Percentiles rank a stretch among this genome's conserved stretches.
phyloP scores from a whole-genome alignment of 2,329 filamentous ascomycete genomes.

The Colletotrichum orchidophilum region DNA sequence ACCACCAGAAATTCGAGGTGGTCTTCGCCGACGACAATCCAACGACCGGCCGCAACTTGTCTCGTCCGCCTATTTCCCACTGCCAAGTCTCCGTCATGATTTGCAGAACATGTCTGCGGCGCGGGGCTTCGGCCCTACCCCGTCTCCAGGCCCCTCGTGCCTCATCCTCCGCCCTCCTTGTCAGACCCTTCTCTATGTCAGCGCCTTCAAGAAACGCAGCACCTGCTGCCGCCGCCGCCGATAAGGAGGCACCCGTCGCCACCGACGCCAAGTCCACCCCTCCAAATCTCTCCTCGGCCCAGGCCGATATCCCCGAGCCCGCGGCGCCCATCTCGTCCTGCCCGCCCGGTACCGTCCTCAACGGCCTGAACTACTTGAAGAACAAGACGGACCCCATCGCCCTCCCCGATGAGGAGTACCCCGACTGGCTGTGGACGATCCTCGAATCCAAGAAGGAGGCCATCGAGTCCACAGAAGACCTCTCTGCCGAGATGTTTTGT shows the following conservation, averaged over 20 bases:
- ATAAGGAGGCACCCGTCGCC: slow-evolving; percentile 27
- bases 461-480: slow-evolving; percentile 58
- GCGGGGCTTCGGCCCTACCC: slow-evolving; percentile 46
- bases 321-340: slow-evolving; percentile 59
- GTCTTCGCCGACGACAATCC: neutral
- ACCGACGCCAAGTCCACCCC: slow-evolving; percentile 42
- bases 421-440: slow-evolving; percentile 81
- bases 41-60: neutral
- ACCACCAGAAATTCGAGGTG: slow-evolving; percentile 3
- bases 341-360: slow-evolving; percentile 74
- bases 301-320: slow-evolving; percentile 39
- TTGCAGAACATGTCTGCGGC: slow-evolving; percentile 60
- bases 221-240: slow-evolving; percentile 37
- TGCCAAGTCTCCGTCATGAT: no score
- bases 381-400: slow-evolving; percentile 78
- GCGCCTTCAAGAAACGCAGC: slow-evolving; percentile 33
- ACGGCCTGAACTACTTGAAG: slow-evolving; percentile 82
- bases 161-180: slow-evolving; percentile 30
- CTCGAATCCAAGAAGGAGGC: slow-evolving; percentile 69
- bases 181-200: slow-evolving; percentile 53
- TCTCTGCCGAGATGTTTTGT: slow-evolving; percentile 83
- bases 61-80: no score
- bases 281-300: slow-evolving; percentile 44
- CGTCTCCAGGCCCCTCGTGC: slow-evolving; percentile 37
- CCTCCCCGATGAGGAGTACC: slow-evolving; percentile 78